Conservation (phyloP, 257 asterid genomes). For the Nicotiana noctiflora region DNA sequence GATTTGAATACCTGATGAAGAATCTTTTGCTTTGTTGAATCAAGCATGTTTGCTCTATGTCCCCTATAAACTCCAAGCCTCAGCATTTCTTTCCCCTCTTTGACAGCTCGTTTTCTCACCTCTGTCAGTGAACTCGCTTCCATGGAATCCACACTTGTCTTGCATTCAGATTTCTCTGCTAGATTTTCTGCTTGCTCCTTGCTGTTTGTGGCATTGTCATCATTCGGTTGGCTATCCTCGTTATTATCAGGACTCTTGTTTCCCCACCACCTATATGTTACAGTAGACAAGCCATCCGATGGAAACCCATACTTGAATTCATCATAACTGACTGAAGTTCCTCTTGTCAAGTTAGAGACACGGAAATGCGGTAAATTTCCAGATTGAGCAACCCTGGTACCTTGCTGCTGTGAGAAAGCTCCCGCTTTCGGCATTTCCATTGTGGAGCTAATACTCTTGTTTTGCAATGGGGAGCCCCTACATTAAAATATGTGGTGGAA, state of each 20-base stretch:
- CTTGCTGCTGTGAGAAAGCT: constrained; percentile 33
- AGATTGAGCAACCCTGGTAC: constrained; percentile 27
- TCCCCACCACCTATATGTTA: constrained; percentile 70
- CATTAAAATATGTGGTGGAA: not conserved
- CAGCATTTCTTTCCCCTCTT: constrained; percentile 44
- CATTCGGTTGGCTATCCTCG: not conserved
- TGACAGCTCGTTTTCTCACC: constrained; percentile 49
- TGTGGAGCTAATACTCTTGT: constrained; percentile 19
- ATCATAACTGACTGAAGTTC: constrained; percentile 28
- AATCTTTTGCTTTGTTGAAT: constrained; percentile 26
- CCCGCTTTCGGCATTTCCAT: constrained; percentile 24
- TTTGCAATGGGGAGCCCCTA: constrained; percentile 35
- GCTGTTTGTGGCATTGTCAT: not conserved
- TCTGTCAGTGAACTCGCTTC: constrained; percentile 30
- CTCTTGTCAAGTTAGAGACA: constrained; percentile 25
- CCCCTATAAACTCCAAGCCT: constrained; percentile 44
- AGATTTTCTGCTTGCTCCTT: not conserved
- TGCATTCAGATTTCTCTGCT: constrained; percentile 13
- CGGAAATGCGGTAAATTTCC: constrained; percentile 18
- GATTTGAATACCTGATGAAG: constrained; percentile 62
- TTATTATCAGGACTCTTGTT: constrained; percentile 16
- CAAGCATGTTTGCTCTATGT: constrained; percentile 26
- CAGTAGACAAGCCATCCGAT: constrained; percentile 51
- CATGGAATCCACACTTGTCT: constrained; percentile 9
- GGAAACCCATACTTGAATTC: constrained; percentile 85